phyloP scores from a whole-genome alignment of 352 stramenopile species.

The Phytophthora sp. region DNA sequence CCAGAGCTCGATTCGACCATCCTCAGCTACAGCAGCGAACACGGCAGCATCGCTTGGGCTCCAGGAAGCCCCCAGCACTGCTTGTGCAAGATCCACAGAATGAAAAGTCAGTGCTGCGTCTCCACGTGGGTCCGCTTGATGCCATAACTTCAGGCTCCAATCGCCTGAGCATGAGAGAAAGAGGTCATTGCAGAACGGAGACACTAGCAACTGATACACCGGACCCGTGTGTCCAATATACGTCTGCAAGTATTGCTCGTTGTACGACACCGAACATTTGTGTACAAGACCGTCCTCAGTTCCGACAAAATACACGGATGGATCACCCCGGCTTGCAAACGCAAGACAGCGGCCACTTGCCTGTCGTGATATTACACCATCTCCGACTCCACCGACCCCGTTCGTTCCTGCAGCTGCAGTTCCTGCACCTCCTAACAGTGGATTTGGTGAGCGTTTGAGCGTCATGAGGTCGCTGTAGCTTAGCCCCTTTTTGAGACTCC shows the following conservation, averaged over 20 bases:
- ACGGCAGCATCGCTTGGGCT: conserved; percentile 83
- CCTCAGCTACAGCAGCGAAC: conserved; percentile 86
- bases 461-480: conserved; percentile 91
- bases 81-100: conserved; percentile 78
- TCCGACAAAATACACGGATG: conserved; percentile 89
- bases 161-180: conserved; percentile 92
- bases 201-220: conserved; percentile 90
- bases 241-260: conserved; percentile 93
- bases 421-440: conserved; percentile 51
- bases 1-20: conserved; percentile 93
- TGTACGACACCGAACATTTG: conserved; percentile 94
- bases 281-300: conserved; percentile 93
- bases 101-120: conserved; percentile 65
- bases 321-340: conserved; percentile 77
- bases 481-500: conserved; percentile 93
- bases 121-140: conserved; percentile 57
- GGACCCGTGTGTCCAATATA: conserved; percentile 89
- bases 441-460: conserved; percentile 85
- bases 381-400: conserved; percentile 12
- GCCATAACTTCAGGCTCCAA: conserved; percentile 91
- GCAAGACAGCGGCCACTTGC: conserved; percentile 89
- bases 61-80: conserved; percentile 88
- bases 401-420: conserved; percentile 51
- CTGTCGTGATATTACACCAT: conserved; percentile 88
- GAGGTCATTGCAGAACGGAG: conserved; percentile 82